phyloP scores from a whole-genome alignment of 208 protist species.

The Leishmania lainsoni region DNA sequence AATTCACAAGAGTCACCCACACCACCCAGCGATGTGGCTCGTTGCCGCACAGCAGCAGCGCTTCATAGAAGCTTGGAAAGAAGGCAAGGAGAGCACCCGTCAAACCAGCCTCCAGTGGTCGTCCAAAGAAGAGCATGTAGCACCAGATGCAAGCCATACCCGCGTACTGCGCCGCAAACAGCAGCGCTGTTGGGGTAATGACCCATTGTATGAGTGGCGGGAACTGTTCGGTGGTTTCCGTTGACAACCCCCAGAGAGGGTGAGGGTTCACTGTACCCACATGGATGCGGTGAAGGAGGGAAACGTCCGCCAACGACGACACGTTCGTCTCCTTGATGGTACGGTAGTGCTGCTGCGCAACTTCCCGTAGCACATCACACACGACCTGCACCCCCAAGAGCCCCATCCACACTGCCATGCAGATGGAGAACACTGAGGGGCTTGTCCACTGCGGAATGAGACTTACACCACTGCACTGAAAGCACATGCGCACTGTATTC shows the following conservation, averaged over 20 bases:
- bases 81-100: constrained; percentile 38
- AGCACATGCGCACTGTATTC: constrained; percentile 5
- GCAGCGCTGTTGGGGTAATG: constrained; percentile 21
- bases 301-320: constrained; percentile 15
- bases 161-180: constrained; percentile 39
- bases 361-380: constrained; percentile 27
- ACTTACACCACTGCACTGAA: constrained; percentile 16
- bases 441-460: constrained; percentile 13
- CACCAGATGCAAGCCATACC: constrained; percentile 39
- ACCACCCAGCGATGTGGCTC: constrained; percentile 45
- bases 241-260: constrained; percentile 26
- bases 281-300: constrained; percentile 19
- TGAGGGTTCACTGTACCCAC: constrained; percentile 8
- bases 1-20: constrained; percentile 45
- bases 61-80: constrained; percentile 53
- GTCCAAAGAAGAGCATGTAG: constrained; percentile 40
- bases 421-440: constrained; percentile 12
- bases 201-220: constrained; percentile 21
- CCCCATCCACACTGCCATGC: constrained; percentile 28
- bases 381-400: constrained; percentile 23
- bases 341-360: constrained; percentile 28
- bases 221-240: constrained; percentile 14
- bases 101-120: constrained; percentile 30
- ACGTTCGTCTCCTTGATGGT: constrained; percentile 11
- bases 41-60: constrained; percentile 40